Evolutionary conservation across 1,284 basidiomycete genomes (phyloP).

Genomic region (Fomitopsis palustris): DNA sequence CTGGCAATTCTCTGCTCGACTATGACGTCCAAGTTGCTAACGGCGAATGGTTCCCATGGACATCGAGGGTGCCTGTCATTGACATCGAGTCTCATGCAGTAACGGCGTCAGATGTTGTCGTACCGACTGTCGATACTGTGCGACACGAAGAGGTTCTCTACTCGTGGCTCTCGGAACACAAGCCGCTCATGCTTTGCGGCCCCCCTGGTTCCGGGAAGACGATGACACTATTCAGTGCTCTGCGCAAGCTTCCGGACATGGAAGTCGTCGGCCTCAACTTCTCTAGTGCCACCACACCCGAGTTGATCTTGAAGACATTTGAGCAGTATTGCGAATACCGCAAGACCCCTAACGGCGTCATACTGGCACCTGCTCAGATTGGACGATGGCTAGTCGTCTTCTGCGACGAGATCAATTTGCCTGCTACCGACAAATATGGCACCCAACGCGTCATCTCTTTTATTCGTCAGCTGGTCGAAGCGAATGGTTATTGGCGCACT

Average conservation of each 20-base stretch:
- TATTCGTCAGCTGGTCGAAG: conserved; percentile 95
- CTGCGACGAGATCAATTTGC: conserved; percentile 99
- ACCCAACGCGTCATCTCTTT: conserved; percentile 99
- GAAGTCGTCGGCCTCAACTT: conserved; percentile 99
- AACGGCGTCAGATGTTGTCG: conserved; percentile 93
- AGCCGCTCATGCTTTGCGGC: conserved; percentile 97
- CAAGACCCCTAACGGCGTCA: conserved; percentile 96
- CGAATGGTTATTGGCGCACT: conserved; percentile 93
- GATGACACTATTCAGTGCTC: conserved; percentile 99
- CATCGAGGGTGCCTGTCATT: conserved; percentile 87
- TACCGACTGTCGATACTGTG: conserved; percentile 98
- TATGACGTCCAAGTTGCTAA: conserved; percentile 88
- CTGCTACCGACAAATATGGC: conserved; percentile 96
- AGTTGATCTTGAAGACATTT: conserved; percentile 97
- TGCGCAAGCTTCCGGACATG: conserved; percentile 97
- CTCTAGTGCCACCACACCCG: conserved; percentile 97
- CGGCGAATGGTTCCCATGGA: conserved; percentile 93
- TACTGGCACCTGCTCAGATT: conserved; percentile 91
- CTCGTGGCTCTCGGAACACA: conserved; percentile 98
- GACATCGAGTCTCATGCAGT: conserved; percentile 98
- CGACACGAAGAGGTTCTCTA: conserved; percentile 99
- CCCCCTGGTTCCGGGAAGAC: conserved; percentile 99
- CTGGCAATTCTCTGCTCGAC: conserved; percentile 89
- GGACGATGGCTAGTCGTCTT: conserved; percentile 99
- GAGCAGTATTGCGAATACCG: conserved; percentile 99